Evolutionary conservation across 805 yeast genomes (phyloP), one percentile per base, ranked within the genome.

Genomic region (Zygoascus biomembranicola): DNA sequence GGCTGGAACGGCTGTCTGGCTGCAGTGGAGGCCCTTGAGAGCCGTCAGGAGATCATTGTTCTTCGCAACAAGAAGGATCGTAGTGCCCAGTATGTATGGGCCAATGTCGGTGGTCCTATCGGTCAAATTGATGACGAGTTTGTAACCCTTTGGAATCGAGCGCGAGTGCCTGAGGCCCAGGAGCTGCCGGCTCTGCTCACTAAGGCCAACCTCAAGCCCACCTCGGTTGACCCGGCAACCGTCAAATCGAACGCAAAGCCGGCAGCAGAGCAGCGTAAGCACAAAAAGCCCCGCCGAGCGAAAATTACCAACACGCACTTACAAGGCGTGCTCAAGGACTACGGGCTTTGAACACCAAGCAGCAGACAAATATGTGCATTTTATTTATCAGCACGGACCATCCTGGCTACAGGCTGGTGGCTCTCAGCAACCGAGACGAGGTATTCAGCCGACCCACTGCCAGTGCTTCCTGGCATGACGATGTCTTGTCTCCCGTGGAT

Each of bases 201-300:
- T 55, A 87, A 82, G 55, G 82, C 87, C 55, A 92, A 96, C n/a
- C 77, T 94, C 68, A 94, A 90, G 68, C 99, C 99, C 9, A 92
- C 98, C 0, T 86, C 94, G 64, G 94, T 90, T n/a, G 99, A 94
- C 66, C 98, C 99, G n/a, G 87, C 90, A 43, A 80, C 87, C n/a
- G 72, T 90, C 55, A 87, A 84, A 69, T 85, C 82, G 66, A 80
- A 78, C 53, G 79, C 78, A 47, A 77, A 75, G 43, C 69, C 74
- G 16, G 70, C 76, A 1, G 73, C 71, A 32, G 79, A 76, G 50
- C 19, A 46, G 18, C 81, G 85, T 68, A 92, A 90, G 71, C 90
- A 85, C 67, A 89, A 89, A 79, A 90, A 87, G 70, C 87, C 95
- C 50, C 82, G 98, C 70, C 80, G 65, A 95, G 96, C 47, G 23